Base-by-base conservation (phyloP, 768 basidiomycete species). In the Tricholoma saponaceum region DNA sequence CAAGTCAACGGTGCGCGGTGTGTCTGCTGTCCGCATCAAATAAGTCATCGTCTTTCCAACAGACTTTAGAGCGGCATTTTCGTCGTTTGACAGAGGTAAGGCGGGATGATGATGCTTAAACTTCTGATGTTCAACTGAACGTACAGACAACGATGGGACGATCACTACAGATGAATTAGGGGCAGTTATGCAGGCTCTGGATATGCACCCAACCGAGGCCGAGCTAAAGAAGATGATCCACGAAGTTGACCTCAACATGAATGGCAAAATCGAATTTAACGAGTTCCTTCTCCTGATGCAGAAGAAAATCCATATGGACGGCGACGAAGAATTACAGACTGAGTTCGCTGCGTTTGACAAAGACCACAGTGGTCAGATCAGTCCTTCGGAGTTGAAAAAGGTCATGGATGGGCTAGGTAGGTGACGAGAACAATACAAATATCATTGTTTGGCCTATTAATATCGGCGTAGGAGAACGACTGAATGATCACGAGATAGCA, bases 371-470 rank as follows among this genome's bases (percentile, higher is more conserved):
- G 96, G 95, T 20, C 89, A 78, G 71, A 98, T 98, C 78, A 88
- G 83, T 46, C 87, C 89, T 4, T 87, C 89, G 0, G 96, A 98
- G 78, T 73, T 97, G 72, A 81, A 90, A 69, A 90, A 94, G 69
- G 92, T 98, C 69, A 96, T 98, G 93, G 89, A 84, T 62, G 94
- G 90, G 75, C 83, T 97, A 57, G 89, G 95, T 92, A 66, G 54
- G 86, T 66, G 14, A 20, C 18, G 46, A 20, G 12, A 16, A 16
- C 10, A 52, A 22, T 5, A 22, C 14, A 18, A 16, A 18, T 16
- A 6, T 10, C 16, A 7, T 14, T 43, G 20, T n/a, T 32, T 46
- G 9, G 39, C 5, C 22, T 18, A 13, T 23, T 12, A 18, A 26
- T 28, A 14, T 18, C 18, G 18, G 7, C 28, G 2, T 32, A 67